Evolutionary conservation across 352 stramenopile genomes (phyloP), one percentile per base, ranked within the genome.

Genomic region (Phytopythium mirpurense): DNA sequence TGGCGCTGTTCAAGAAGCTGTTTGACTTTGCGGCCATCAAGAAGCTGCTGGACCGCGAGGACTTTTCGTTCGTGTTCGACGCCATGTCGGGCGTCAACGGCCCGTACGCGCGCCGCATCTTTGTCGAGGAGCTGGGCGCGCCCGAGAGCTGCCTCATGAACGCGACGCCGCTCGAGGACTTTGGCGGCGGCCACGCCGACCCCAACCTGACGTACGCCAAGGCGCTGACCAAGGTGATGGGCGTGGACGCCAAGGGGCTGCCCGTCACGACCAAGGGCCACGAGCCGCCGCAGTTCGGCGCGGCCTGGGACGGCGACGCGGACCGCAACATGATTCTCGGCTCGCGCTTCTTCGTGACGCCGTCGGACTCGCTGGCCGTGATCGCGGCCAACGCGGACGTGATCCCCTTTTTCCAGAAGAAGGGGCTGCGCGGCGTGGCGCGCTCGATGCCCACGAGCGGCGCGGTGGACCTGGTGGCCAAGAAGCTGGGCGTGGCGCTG

Each of bases 321-420:
- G 97, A 99, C 67, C 86, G 97, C 36, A 99, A 99, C 75, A 98
- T 99, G 72, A 98, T 99, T 60, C 83, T 98, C 49, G 97, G 97
- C 54, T 90, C 83, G 60, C 83, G 90, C 42, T 99, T 98, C 75
- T 99, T 99, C 68, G 96, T 99, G 47, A 99, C 97, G 23, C 97
- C 97, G 19, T 99, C 95, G 37, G 97, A 99, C 69, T 98, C 92
- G 62, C 79, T 99, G 45, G 97, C 97, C 34, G 90, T 99, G 32
- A 98, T 99, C 56, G 97, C 95, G 40, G 97, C 97, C 54, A 98
- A 99, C 67, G 97, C 91, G 48, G 88, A 98, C 67, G 74, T 83
- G 47, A 98, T 99, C 67, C 95, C 95, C 27, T 98, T 98, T 76
- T 99, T 99, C 72, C 78, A 86, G 63, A 87, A 96, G 49, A 84